Evolutionary conservation across 2,329 filamentous ascomycete species (phyloP), one percentile per base, ranked within the genome.

Genomic region (Rutstroemia sp.): DNA sequence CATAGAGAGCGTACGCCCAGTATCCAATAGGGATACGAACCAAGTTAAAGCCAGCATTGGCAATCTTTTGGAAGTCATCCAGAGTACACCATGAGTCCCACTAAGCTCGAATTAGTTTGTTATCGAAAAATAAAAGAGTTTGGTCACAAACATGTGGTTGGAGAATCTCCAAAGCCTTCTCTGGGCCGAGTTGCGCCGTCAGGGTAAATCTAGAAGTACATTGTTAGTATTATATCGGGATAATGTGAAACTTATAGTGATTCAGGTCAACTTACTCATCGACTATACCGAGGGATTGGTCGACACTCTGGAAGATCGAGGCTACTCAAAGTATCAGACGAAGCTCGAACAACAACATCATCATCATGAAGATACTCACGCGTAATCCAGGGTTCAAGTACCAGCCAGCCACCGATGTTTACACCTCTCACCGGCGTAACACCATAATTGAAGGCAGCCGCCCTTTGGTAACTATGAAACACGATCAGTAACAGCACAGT

Each of bases 1-100:
- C 71, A 25, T 71, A 68, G 14, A 78, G 76, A 51, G 78, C 72
- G 60, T 79, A 82, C 16, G 81, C 80, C 81, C 81, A 84, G 64
- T 76, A 83, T 7, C 80, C 79, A 54, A 83, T 73, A 0, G 81
- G 80, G 39, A 84, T 79, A 14, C 81, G 73, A 9, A 84, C 78
- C 9, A 79, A 70, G 65, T 84, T 83, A 69, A 84, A 79, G 5
- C 81, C 80, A 0, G 78, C 74, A 38, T 75, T 68, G 17, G 74
- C 74, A 62, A 84, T 83, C 61, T 77, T 79, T 63, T 78, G 70
- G 65, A 84, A 81, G 63, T 83, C 80, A 12, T 68, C 63, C 19
- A 64, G 63, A 1, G 61, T 68, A n/a, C 60, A 63, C 64, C 65
- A 69, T 10, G 53, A 60, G 51, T 69, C 67, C 67, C 67, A 69